phyloP scores from a whole-genome alignment of 345 rosid species.

The Psidium friedrichsthalianum region DNA sequence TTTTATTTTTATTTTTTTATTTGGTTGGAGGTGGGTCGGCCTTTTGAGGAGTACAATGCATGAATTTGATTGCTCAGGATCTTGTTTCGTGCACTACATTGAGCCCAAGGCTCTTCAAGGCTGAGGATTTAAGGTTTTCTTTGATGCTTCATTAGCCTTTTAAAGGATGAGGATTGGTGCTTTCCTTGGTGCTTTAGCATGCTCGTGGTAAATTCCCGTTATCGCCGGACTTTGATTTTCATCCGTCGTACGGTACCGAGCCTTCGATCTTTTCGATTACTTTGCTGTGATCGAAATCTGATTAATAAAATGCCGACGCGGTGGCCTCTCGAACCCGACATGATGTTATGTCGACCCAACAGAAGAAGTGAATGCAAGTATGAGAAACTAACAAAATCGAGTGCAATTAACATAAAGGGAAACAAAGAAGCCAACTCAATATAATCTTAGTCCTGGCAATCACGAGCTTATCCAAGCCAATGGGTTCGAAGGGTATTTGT shows the following conservation, averaged over 20 bases:
- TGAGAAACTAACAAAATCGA: neutral
- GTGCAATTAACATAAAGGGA: neutral
- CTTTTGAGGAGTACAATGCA: neutral
- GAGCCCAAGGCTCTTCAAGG: neutral
- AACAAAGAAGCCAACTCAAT: neutral
- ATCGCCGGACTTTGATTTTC: neutral
- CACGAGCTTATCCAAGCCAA: neutral
- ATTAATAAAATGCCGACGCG: neutral
- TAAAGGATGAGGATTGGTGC: neutral
- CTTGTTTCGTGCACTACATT: neutral
- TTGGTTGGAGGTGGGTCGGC: neutral
- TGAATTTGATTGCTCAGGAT: neutral
- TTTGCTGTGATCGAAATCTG: neutral
- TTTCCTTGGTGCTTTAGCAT: neutral
- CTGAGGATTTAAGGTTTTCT: neutral
- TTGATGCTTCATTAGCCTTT: neutral
- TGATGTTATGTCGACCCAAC: neutral
- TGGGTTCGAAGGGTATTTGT: neutral
- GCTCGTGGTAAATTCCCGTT: too few species aligned
- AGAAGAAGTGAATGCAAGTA: neutral
- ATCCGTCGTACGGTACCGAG: neutral
- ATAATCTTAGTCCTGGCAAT: neutral
- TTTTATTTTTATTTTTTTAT: neutral
- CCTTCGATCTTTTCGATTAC: neutral
- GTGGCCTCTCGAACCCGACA: neutral